These are phyloP conservation scores for Candida qinlingensis DNA, from an alignment of 805 yeast species.

Conservation along the genomic window DNA sequence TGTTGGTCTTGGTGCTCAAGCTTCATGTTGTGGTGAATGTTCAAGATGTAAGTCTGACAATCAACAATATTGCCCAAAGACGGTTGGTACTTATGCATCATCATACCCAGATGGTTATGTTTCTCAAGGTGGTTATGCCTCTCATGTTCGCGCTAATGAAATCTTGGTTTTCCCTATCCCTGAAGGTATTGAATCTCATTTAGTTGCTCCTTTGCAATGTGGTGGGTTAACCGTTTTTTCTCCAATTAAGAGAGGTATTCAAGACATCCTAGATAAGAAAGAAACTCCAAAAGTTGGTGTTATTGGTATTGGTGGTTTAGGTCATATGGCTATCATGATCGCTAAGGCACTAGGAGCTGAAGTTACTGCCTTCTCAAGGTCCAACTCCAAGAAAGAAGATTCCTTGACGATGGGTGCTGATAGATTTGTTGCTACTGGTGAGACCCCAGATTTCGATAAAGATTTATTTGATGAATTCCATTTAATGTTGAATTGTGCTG, in stretches of 20 bases:
- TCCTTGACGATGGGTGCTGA: conserved; percentile 49
- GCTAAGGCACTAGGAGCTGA: conserved; percentile 59
- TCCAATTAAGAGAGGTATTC: conserved; percentile 46
- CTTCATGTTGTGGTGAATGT: conserved; percentile 57
- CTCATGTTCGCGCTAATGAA: conserved; percentile 59
- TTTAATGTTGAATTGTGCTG: conserved; percentile 44
- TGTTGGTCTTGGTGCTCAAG: conserved; percentile 78
- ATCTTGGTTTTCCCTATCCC: conserved; percentile 63
- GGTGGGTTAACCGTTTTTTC: conserved; percentile 73
- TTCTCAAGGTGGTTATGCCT: conserved; percentile 67
- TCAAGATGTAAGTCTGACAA: conserved; percentile 48
- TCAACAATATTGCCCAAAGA: conserved; percentile 50
- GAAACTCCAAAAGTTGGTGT: conserved; percentile 42
- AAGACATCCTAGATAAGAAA: conserved; percentile 17
- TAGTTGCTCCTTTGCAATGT: conserved; percentile 71
- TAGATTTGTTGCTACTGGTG: conserved; percentile 48
- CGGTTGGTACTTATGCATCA: conserved; percentile 47
- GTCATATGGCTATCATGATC: conserved; percentile 50
- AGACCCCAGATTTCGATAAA: conserved; percentile 36
- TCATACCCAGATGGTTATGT: conserved; percentile 40
- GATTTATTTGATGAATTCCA: conserved; percentile 35
- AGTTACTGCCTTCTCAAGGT: conserved; percentile 52
- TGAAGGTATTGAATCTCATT: conserved; percentile 40
- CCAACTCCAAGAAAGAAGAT: conserved; percentile 41
- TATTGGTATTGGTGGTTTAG: conserved; percentile 53